Evolutionary conservation across 352 stramenopile species (phyloP).

Genomic region (Globisporangium nodosum): DNA sequence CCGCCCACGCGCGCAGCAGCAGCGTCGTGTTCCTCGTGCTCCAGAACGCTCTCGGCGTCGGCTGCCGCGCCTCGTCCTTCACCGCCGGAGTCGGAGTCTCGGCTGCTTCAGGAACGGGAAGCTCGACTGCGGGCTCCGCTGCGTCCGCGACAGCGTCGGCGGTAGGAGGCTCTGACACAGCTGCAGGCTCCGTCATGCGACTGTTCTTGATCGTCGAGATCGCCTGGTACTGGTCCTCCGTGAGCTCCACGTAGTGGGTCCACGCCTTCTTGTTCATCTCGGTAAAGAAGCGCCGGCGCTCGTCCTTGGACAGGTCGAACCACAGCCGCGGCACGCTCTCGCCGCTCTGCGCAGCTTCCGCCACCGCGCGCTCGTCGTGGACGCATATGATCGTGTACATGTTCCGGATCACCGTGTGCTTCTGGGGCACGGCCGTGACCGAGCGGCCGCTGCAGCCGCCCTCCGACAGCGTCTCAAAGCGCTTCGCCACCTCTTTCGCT

Average conservation of each 20-base stretch:
- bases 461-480: neutral
- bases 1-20: neutral
- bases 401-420: conserved; percentile 3
- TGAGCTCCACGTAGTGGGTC: conserved; percentile 1
- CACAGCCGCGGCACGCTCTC: neutral
- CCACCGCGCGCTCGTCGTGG: conserved; percentile 1
- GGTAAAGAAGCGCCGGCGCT: neutral
- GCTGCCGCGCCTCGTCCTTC: neutral
- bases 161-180: neutral
- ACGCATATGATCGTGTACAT: conserved; percentile 4
- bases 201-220: conserved; percentile 1
- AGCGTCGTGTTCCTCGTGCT: neutral
- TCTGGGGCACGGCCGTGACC: neutral
- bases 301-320: conserved; percentile 2
- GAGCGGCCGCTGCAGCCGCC: neutral
- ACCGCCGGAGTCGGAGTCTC: neutral
- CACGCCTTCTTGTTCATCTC: conserved; percentile 2
- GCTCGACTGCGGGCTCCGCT: neutral
- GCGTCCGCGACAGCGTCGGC: neutral
- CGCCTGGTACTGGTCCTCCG: neutral
- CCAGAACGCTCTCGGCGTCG: conserved; percentile 1
- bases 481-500: neutral
- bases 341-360: neutral
- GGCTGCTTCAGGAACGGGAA: neutral
- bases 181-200: neutral